Evolutionary conservation across 2,329 filamentous ascomycete species (phyloP), one percentile per base, ranked within the genome.

Genomic region (Trichothecium sympodiale): DNA sequence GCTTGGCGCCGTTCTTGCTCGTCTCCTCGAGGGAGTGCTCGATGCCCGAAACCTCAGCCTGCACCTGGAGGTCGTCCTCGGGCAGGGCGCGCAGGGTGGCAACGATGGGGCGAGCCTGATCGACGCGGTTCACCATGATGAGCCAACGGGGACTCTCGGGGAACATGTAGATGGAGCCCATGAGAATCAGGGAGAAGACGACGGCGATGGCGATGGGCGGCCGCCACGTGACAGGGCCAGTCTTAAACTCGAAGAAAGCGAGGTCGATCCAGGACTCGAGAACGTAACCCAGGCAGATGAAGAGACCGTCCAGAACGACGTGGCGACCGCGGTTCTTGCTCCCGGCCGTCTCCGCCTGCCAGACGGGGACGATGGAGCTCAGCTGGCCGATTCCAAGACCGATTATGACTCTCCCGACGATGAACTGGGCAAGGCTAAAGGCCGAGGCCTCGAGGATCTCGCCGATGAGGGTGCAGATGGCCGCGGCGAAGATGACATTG

Each of bases 401-500:
- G 10, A 67, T 64, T 18, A 75, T 53, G 37, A 74, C 62, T 15
- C 67, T 53, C 1, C 67, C 66, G 31, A 69, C 48, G 14, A 54
- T 50, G 33, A 54, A 50, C 38, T 54, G 51, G 2, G 47, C 46
- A 8, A 54, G 41, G 4, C 44, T 36, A 38, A 72, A 62, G 7
- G 74, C 65, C 5, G 67, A 59, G 13, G 62, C 58, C 49, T 78
- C 74, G 3, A 80, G 59, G 27, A 66, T 58, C 1, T 67, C 68
- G 8, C 74, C 76, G 13, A 78, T 35, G 17, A 54, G 38, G 30
- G 67, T 67, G 42, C 77, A 65, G 7, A 62, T 34, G 1, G 67
- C 65, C 10, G 70, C 70, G 18, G 71, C 55, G 43, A 73, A 60
- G 38, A 76, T 69, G 4, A 72, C 73, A 41, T 61, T 61, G 40